These are phyloP conservation scores for Plenodomus biglobosus DNA, from an alignment of 2,329 filamentous ascomycete species.

Conservation along the genomic window DNA sequence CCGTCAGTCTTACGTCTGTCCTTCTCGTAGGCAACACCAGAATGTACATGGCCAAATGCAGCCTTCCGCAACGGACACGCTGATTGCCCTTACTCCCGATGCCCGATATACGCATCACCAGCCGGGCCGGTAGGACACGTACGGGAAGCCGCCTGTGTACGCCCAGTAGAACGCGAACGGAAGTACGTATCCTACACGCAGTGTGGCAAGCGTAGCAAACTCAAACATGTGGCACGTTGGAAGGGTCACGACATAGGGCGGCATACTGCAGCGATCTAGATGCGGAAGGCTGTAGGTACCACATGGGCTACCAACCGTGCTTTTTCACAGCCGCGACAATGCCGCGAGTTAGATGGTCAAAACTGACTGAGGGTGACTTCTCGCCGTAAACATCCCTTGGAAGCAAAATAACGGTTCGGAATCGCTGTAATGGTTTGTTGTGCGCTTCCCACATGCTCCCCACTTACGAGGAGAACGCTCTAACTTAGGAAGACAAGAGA, in stretches of 20 bases:
- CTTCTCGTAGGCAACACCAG: conserved; percentile 2
- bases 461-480: no score
- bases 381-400: no score
- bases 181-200: conserved; percentile 2
- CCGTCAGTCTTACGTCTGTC: conserved; percentile 15
- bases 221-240: conserved; percentile 14
- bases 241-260: conserved; percentile 1
- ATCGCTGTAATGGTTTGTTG: no score
- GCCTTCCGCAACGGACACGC: conserved; percentile 2
- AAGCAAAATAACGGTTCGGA: no score
- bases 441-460: no score
- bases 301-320: conserved; percentile 5
- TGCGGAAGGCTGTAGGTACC: conserved; percentile 2
- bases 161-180: background rate
- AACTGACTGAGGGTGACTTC: no score
- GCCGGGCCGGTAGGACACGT: conserved; percentile 10
- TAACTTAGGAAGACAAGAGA: no score
- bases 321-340: conserved; percentile 12
- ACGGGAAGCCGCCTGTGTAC: conserved; percentile 12
- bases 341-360: no score
- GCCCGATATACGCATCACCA: background rate
- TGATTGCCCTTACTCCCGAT: background rate
- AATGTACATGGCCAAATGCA: conserved; percentile 4
- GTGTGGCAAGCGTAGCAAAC: conserved; percentile 11
- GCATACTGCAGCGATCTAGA: conserved; percentile 11